Conservation (phyloP, 2,329 filamentous ascomycete species). For the Penicillium brevicompactum region DNA sequence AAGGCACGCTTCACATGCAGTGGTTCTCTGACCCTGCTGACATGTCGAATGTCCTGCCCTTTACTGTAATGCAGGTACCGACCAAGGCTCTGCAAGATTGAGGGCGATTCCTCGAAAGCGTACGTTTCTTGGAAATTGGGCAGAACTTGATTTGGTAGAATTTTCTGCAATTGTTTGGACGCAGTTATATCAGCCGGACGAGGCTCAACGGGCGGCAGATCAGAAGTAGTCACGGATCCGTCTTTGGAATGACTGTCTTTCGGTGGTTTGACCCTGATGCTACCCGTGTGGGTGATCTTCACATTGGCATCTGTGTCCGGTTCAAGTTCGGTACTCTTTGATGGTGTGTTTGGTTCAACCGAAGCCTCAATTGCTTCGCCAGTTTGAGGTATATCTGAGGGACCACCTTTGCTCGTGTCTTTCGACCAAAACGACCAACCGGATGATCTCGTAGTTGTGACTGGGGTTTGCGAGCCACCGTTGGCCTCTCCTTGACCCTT, state of each 20-base stretch:
- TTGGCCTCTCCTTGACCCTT: slow-evolving; percentile 26
- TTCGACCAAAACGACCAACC: slow-evolving; percentile 48
- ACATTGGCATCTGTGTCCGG: slow-evolving; percentile 24
- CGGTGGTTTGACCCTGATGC: slow-evolving; percentile 30
- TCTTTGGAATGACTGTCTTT: slow-evolving; percentile 30
- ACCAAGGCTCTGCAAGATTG: slow-evolving; percentile 62
- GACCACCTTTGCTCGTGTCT: slow-evolving; percentile 32
- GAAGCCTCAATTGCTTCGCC: slow-evolving; percentile 28
- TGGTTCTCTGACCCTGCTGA: slow-evolving; percentile 68
- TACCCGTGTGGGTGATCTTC: slow-evolving; percentile 32
- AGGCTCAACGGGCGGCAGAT: slow-evolving; percentile 28
- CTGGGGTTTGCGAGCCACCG: slow-evolving; percentile 23
- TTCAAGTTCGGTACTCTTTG: slow-evolving; percentile 20
- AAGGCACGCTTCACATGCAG: slow-evolving; percentile 81
- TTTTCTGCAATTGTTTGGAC: slow-evolving; percentile 39
- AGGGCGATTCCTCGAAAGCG: slow-evolving; percentile 53
- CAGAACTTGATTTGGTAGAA: slow-evolving; percentile 50
- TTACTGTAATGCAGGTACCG: slow-evolving; percentile 53
- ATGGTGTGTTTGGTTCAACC: slow-evolving; percentile 18
- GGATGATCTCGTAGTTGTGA: slow-evolving; percentile 32
- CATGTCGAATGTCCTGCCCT: slow-evolving; percentile 66
- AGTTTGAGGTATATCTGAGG: slow-evolving; percentile 28
- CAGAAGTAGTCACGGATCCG: slow-evolving; percentile 16
- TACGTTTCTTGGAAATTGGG: slow-evolving; percentile 53
- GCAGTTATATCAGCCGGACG: slow-evolving; percentile 30